Evolutionary conservation across 2,329 filamentous ascomycete genomes (phyloP), one percentile per base, ranked within the genome.

Genomic region (Colletotrichum sp.): DNA sequence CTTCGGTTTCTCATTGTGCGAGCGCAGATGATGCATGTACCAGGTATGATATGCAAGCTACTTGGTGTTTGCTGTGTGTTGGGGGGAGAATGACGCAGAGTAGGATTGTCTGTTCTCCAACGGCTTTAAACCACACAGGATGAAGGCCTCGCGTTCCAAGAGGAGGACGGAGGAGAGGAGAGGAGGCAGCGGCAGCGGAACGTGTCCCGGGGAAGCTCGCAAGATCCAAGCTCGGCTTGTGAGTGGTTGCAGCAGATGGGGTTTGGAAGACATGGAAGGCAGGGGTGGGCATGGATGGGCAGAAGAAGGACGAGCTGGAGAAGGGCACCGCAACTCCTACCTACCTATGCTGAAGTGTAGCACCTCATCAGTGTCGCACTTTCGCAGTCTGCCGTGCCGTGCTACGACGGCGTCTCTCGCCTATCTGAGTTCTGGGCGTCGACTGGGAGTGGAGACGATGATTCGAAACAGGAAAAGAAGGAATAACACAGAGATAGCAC

Each of bases 391-490:
- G 72, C 48, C 72, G 57, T 73, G 34, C 61, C 21, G 61, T 55
- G 52, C 67, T 32, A 74, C 32, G 24, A 57, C 52, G 55, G 16
- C 67, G 52, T 36, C 34, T 60, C 72, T 75, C 69, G 68, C 72
- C 72, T 68, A 75, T 75, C 72, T 72, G 55, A 63, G 72, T 75
- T 72, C 30, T 43, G 63, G 55, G 30, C 57, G 55, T 32, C 63
- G 30, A 39, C 36, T 24, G 24, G 34, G 63, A 70, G 72, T 72
- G 69, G 69, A 57, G 63, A 34, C 55, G n/a, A 12, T 30, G 21
- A 52, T 72, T 72, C 72, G 63, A 72, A 72, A 72, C 63, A 72
- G 57, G 68, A 34, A 72, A 75, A 64, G 63, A 67, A 75, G 72
- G 55, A 75, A 67, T 30, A n/a, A 48, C 30, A 30, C 32, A 24